Conservation (phyloP, 2,329 filamentous ascomycete species). For the Metarhizium brunneum region DNA sequence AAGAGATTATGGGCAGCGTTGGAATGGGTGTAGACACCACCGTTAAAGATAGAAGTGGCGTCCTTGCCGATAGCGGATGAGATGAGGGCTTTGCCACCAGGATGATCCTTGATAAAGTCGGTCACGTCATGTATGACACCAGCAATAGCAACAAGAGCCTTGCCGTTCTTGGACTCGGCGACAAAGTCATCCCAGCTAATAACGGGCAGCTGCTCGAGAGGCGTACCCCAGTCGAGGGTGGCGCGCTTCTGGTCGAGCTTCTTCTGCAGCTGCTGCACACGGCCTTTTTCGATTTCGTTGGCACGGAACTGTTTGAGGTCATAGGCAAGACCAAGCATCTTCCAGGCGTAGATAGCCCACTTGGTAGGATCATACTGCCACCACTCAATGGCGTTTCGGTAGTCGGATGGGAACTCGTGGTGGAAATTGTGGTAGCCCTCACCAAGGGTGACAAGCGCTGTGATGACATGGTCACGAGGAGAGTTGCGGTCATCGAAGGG, state of each 20-base stretch:
- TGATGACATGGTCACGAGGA: slow-evolving; percentile 79
- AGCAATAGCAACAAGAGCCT: slow-evolving; percentile 66
- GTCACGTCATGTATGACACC: slow-evolving; percentile 81
- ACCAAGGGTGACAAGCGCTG: slow-evolving; percentile 73
- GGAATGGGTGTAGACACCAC: slow-evolving; percentile 81
- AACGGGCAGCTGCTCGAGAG: slow-evolving; percentile 76
- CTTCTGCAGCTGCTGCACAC: slow-evolving; percentile 83
- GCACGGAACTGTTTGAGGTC: slow-evolving; percentile 84
- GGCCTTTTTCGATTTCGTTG: slow-evolving; percentile 90
- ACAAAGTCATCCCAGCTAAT: slow-evolving; percentile 83
- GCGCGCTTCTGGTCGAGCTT: slow-evolving; percentile 83
- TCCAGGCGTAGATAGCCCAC: slow-evolving; percentile 79
- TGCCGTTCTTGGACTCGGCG: slow-evolving; percentile 64
- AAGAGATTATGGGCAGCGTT: slow-evolving; percentile 85
- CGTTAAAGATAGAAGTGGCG: slow-evolving; percentile 84
- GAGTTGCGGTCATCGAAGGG: slow-evolving; percentile 91
- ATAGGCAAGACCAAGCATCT: slow-evolving; percentile 73
- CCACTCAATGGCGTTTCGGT: slow-evolving; percentile 87
- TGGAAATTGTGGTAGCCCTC: slow-evolving; percentile 95
- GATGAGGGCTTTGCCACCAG: slow-evolving; percentile 85
- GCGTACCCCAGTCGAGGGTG: slow-evolving; percentile 76
- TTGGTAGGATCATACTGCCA: slow-evolving; percentile 89
- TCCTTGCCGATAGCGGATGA: slow-evolving; percentile 76
- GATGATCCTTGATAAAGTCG: slow-evolving; percentile 80
- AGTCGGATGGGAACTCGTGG: slow-evolving; percentile 88